Evolutionary conservation across 2,329 filamentous ascomycete genomes (phyloP), one percentile per base, ranked within the genome.

Genomic region (Talaromyces atroroseus): DNA sequence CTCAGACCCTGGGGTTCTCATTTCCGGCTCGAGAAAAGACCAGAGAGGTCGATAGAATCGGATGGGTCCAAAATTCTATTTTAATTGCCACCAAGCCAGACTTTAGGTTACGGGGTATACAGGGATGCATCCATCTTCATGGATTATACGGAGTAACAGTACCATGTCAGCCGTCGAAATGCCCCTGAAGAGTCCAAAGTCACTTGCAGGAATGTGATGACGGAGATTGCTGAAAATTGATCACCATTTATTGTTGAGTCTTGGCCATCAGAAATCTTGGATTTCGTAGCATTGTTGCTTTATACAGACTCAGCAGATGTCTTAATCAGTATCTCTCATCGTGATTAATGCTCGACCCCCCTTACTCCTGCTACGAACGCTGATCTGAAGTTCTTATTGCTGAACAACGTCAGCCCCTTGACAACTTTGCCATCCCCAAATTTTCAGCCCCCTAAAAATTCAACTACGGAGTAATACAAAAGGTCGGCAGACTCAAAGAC

Each of bases 41-140:
- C 24, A 12, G 29, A 34, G 29, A 34, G 26, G 6, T 34, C 7
- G 18, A 26, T 4, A 20, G 26, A 24, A 18, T n/a, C 5, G 21
- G 45, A 49, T 54, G 44, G 52, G 52, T 47, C 45, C 44, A 47
- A 46, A n/a, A 47, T 47, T 46, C 45, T 54, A 54, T 48, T 42
- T 48, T 40, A 23, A 45, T 54, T 38, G 52, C 52, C 52, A 54
- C 52, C 52, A 21, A 54, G 44, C 32, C 29, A 38, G 40, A 36
- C 14, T 16, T n/a, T 52, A 26, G 51, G 26, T 53, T 23, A 53
- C 36, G 40, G 51, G 51, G 51, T 12, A 40, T 21, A 26, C 26
- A 29, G 5, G 11, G 11, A 29, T 29, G 5, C 6, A 29, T 29
- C 5, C 26, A 29, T 11, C 26, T 4, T 11, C 34, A 34, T 51